A percentile compares a stretch with the other conserved stretches of the same genome.
phyloP scores from a whole-genome alignment of 169 alveolate genomes.

The Plasmodium fragile region DNA sequence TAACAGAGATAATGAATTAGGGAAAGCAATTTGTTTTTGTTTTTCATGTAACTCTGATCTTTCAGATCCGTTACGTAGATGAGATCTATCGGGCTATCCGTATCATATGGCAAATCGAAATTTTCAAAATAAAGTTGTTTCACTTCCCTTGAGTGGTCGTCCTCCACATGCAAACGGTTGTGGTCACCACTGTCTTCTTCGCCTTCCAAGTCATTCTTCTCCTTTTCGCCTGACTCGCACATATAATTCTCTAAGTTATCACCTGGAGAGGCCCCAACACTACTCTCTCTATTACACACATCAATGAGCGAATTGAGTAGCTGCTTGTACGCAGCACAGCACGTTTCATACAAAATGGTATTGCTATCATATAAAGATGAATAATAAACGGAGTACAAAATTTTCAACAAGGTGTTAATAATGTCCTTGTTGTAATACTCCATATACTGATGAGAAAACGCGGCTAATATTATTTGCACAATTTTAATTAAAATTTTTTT shows the following conservation, averaged over 20 bases:
- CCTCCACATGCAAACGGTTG: neutral
- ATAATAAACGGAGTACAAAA: constrained; percentile 64
- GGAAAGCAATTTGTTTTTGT: constrained; percentile 52
- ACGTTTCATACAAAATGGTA: constrained; percentile 59
- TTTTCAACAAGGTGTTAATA: constrained; percentile 49
- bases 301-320: constrained; percentile 59
- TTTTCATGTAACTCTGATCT: constrained; percentile 29
- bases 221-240: neutral
- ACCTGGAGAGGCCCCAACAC: neutral
- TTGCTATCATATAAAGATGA: constrained; percentile 48
- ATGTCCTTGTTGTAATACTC: constrained; percentile 46
- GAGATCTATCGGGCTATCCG: constrained; percentile 40
- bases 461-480: constrained; percentile 61
- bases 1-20: constrained; percentile 74
- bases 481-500: constrained; percentile 45
- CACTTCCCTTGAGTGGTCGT: constrained; percentile 3
- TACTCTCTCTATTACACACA: constrained; percentile 49
- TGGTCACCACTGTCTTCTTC: neutral
- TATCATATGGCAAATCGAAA: constrained; percentile 40
- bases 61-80: constrained; percentile 21
- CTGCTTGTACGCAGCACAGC: constrained; percentile 69
- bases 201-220: neutral
- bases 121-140: constrained; percentile 43
- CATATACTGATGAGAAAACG: constrained; percentile 57
- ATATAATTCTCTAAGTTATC: neutral